A percentile compares a stretch with the other conserved stretches of the same genome.
Evolutionary conservation across 306 rosid genomes (phyloP).

Genomic region (Medicago arabica): DNA sequence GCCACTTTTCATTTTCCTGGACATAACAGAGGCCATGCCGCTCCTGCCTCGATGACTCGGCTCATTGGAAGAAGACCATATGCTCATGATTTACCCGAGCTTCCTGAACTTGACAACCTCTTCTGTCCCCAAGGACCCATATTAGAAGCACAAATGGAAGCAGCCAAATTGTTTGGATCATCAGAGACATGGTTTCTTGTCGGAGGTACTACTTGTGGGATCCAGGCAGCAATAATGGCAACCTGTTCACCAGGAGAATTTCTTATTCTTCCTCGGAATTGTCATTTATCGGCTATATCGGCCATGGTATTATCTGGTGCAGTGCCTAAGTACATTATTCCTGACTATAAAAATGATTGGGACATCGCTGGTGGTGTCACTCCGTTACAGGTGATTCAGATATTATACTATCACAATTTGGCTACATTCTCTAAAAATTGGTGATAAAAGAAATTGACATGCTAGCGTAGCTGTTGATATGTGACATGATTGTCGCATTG

Average conservation of each 20-base stretch:
- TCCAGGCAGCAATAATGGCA: constrained; percentile 89
- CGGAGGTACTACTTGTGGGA: constrained; percentile 93
- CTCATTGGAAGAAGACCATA: constrained; percentile 74
- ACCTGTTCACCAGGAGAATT: constrained; percentile 75
- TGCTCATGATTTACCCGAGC: constrained; percentile 75
- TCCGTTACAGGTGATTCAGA: constrained; percentile 65
- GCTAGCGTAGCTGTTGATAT: constrained; percentile 4
- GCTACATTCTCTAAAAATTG: not conserved
- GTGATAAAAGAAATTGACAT: constrained; percentile 3
- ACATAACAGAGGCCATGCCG: constrained; percentile 91
- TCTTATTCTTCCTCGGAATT: constrained; percentile 81
- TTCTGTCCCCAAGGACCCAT: constrained; percentile 79
- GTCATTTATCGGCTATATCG: constrained; percentile 79
- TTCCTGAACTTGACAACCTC: constrained; percentile 86
- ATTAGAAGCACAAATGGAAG: constrained; percentile 79
- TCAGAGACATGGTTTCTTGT: constrained; percentile 90
- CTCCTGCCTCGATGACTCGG: constrained; percentile 66
- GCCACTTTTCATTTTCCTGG: constrained; percentile 94
- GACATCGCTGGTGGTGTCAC: constrained; percentile 73
- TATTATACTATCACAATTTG: constrained; percentile 6
- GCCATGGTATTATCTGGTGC: constrained; percentile 85
- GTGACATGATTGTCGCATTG: constrained; percentile 13
- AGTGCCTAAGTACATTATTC: constrained; percentile 77
- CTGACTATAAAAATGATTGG: constrained; percentile 71
- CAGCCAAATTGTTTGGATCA: constrained; percentile 81